phyloP scores from a whole-genome alignment of 2,329 filamentous ascomycete genomes.

The Diaporthe citrichinensis region DNA sequence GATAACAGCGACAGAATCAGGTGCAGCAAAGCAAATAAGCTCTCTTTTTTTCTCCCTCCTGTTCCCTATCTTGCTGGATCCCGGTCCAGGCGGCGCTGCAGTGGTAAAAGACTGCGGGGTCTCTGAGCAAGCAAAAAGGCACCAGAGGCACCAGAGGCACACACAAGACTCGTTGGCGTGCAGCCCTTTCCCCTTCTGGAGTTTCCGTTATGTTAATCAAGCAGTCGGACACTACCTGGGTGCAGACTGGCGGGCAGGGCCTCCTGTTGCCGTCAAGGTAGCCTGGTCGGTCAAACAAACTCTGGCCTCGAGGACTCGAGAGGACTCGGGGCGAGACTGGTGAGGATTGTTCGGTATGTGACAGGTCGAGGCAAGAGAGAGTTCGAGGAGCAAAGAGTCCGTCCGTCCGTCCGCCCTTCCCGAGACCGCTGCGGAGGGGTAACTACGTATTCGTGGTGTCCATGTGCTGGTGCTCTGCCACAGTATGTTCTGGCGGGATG shows the following conservation, averaged over 20 bases:
- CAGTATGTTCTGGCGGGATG: constrained; percentile 4
- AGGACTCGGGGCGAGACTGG: constrained; percentile 21
- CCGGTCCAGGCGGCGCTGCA: constrained; percentile 10
- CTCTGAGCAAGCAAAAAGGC: not conserved
- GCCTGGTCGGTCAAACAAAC: constrained; percentile 14
- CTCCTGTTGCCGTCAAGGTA: constrained; percentile 11
- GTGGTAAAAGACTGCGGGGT: constrained; percentile 20
- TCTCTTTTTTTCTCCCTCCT: not conserved
- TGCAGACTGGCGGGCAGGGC: not conserved
- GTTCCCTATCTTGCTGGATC: constrained; percentile 12
- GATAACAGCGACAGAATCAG: constrained; percentile 21
- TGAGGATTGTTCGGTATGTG: not conserved
- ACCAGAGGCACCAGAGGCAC: not conserved
- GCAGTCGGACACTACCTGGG: not conserved
- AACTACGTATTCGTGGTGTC: constrained; percentile 9
- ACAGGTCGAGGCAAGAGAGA: not conserved
- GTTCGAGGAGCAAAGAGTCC: constrained; percentile 19
- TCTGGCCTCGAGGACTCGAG: not conserved
- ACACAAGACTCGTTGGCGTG: constrained; percentile 25
- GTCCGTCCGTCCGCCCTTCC: not conserved
- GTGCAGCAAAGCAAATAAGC: constrained; percentile 4
- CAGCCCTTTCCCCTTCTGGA: constrained; percentile 30
- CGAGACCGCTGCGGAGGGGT: constrained; percentile 27
- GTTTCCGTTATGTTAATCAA: constrained; percentile 23
- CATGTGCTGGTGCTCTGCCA: constrained; percentile 6